phyloP scores from a whole-genome alignment of 768 basidiomycete species.

The Suillus subluteus region DNA sequence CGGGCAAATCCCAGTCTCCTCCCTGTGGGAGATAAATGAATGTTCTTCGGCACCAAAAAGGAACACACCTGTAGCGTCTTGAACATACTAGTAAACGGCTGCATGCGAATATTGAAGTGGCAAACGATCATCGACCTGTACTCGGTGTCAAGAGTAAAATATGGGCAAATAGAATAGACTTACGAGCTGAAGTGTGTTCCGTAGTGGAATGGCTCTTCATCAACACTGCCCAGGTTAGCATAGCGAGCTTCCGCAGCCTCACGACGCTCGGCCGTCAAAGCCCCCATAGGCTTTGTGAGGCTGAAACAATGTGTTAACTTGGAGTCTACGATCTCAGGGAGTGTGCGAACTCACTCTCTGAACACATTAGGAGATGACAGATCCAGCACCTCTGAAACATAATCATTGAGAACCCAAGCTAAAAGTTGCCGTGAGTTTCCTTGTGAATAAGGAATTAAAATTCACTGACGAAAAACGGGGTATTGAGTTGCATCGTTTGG shows the following conservation, averaged over 20 bases:
- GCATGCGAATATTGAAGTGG: slow-evolving; percentile 88
- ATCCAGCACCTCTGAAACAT: slow-evolving; percentile 71
- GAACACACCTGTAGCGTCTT: slow-evolving; percentile 71
- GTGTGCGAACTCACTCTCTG: slow-evolving; percentile 61
- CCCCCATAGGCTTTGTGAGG: slow-evolving; percentile 89
- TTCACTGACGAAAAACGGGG: slow-evolving; percentile 78
- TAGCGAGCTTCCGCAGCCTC: slow-evolving; percentile 81
- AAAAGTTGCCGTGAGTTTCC: neutral
- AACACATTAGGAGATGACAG: slow-evolving; percentile 62
- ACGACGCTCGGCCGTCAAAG: slow-evolving; percentile 71
- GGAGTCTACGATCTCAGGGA: neutral
- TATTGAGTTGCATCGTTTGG: slow-evolving; percentile 96
- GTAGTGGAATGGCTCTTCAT: slow-evolving; percentile 88
- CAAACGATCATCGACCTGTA: slow-evolving; percentile 88
- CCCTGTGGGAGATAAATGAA: slow-evolving; percentile 52
- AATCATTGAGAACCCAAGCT: slow-evolving; percentile 93
- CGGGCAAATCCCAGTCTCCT: slow-evolving; percentile 93
- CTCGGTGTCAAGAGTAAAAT: neutral
- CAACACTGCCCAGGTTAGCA: slow-evolving; percentile 73
- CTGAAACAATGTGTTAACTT: slow-evolving; percentile 40
- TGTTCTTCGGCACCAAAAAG: neutral
- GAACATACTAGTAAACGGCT: slow-evolving; percentile 94
- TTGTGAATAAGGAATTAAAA: neutral
- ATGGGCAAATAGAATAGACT: slow-evolving; percentile 1
- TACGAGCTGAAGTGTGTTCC: slow-evolving; percentile 91